Conservation (phyloP, 1,139 yeast species). For the Blastobotrys serpentis region DNA sequence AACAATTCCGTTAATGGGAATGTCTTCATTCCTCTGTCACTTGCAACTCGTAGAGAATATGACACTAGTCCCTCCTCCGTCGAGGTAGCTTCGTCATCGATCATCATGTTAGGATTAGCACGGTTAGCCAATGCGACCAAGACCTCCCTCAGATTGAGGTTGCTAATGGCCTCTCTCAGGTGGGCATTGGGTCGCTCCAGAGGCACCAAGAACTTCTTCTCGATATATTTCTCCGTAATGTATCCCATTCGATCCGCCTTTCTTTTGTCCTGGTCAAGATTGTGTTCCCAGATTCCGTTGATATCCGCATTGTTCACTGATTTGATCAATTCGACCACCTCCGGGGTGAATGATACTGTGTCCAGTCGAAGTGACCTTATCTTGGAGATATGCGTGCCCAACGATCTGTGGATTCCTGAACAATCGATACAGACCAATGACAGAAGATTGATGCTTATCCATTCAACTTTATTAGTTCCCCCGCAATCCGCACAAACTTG, state of each 20-base stretch:
- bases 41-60: conserved; percentile 30
- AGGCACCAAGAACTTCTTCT: conserved; percentile 39
- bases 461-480: conserved; percentile 62
- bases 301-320: conserved; percentile 66
- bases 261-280: conserved; percentile 41
- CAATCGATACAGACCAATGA: conserved; percentile 80
- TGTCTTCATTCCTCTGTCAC: conserved; percentile 25
- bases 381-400: conserved; percentile 71
- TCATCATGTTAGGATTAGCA: conserved; percentile 39
- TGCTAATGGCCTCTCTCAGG: conserved; percentile 38
- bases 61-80: conserved; percentile 32
- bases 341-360: conserved; percentile 57
- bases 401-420: conserved; percentile 69
- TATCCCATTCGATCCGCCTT: conserved; percentile 41
- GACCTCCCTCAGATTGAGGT: conserved; percentile 35
- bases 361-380: conserved; percentile 84
- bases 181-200: conserved; percentile 39
- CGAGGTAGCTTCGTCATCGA: conserved; percentile 22
- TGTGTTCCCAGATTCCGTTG: conserved; percentile 55
- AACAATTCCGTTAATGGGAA: conserved; percentile 78
- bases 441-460: conserved; percentile 79
- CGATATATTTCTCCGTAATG: conserved; percentile 45
- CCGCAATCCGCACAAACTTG: conserved; percentile 78
- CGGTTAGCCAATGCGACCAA: conserved; percentile 43
- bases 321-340: conserved; percentile 57